Conservation (phyloP, 441 rosid species). For the Adansonia rubrostipa region DNA sequence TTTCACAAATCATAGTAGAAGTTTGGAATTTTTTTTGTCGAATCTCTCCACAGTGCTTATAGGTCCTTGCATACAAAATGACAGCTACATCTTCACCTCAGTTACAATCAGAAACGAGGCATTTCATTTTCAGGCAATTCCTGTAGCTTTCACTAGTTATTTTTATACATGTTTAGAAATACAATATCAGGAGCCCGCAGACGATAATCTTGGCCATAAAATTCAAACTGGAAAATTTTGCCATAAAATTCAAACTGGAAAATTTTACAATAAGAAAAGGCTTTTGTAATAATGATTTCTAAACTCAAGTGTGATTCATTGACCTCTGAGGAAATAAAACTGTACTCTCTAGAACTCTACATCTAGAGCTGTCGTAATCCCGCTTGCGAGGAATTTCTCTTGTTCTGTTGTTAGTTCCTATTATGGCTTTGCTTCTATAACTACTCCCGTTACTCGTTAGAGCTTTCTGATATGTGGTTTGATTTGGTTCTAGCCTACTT, state of each 20-base stretch:
- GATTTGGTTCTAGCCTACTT: not conserved
- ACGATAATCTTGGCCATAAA: not conserved
- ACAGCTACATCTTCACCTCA: not conserved
- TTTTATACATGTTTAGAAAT: not conserved
- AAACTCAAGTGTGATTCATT: too few species aligned
- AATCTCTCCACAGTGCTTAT: not conserved
- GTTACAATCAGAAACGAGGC: not conserved
- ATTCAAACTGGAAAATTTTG: too few species aligned
- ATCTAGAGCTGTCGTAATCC: conserved; percentile 1
- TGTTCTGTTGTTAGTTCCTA: not conserved
- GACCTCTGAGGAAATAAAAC: too few species aligned
- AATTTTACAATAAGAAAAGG: too few species aligned
- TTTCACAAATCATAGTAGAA: not conserved
- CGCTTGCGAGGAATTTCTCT: not conserved
- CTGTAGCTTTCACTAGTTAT: not conserved
- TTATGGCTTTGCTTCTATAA: not conserved
- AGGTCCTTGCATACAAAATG: not conserved
- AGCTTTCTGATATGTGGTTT: not conserved
- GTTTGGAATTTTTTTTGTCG: not conserved
- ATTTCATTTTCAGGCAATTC: not conserved
- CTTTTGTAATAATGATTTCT: too few species aligned
- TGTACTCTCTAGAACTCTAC: not conserved
- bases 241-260: too few species aligned
- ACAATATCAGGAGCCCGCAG: not conserved
- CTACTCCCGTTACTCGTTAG: not conserved